A percentile compares a stretch with the other conserved stretches of the same genome.
These are phyloP conservation scores for Pistacia integerrima DNA, from an alignment of 345 rosid species.

Conservation along the genomic window DNA sequence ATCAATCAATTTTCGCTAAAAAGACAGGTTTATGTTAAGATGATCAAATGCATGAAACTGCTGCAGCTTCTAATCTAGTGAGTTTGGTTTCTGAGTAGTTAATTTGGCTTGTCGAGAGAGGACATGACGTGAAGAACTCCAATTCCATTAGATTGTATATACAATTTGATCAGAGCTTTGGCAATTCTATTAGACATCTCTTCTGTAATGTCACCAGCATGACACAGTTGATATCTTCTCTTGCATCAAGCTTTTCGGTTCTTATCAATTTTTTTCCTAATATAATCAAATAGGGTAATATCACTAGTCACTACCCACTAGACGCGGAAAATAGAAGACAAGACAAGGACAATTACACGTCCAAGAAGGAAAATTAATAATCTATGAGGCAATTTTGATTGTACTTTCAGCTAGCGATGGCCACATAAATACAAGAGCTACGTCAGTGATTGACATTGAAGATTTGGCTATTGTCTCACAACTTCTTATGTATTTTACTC, in stretches of 20 bases:
- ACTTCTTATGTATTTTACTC: no score
- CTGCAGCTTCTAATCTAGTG: background rate
- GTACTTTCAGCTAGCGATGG: background rate
- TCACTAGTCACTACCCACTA: background rate
- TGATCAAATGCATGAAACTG: background rate
- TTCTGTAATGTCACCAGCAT: background rate
- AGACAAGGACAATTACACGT: background rate
- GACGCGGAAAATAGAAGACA: background rate
- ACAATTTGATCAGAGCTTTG: no score
- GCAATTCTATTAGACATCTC: background rate
- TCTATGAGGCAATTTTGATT: background rate
- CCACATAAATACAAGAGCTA: background rate
- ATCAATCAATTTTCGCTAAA: background rate
- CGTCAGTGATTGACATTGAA: background rate
- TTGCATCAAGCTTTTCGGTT: background rate
- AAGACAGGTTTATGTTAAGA: background rate
- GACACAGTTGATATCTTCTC: background rate
- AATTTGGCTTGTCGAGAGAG: background rate
- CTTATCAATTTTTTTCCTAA: background rate
- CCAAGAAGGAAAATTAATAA: background rate
- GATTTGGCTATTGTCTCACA: no score
- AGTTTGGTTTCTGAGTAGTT: background rate
- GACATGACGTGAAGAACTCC: background rate
- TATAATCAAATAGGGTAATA: background rate
- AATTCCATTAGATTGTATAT: background rate